These are phyloP conservation scores for Cystobasidium tubakii DNA, from an alignment of 768 basidiomycete species.

Conservation along the genomic window DNA sequence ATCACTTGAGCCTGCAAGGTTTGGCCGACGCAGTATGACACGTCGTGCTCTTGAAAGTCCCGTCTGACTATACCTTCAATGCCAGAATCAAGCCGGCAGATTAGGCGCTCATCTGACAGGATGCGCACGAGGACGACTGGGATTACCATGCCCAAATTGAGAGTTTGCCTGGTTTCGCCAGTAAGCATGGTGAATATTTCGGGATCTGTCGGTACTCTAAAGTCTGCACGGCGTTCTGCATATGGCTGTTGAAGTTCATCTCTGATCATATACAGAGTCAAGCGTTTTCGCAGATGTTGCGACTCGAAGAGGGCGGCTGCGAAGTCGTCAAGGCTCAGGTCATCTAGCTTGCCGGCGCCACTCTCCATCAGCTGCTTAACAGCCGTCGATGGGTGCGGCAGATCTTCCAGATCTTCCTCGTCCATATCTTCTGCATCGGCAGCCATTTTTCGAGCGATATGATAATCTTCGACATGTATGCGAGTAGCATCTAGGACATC, in stretches of 20 bases:
- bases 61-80: slow-evolving; percentile 71
- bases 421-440: slow-evolving; percentile 95
- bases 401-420: slow-evolving; percentile 85
- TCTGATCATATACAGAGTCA: slow-evolving; percentile 80
- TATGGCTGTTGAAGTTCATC: slow-evolving; percentile 76
- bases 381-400: slow-evolving; percentile 78
- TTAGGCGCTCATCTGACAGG: slow-evolving; percentile 42
- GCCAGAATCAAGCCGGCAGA: slow-evolving; percentile 82
- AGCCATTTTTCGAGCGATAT: slow-evolving; percentile 96
- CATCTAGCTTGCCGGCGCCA: slow-evolving; percentile 71
- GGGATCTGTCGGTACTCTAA: slow-evolving; percentile 63
- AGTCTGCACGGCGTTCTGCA: slow-evolving; percentile 64
- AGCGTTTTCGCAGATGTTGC: slow-evolving; percentile 76
- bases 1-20: slow-evolving; percentile 73
- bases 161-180: slow-evolving; percentile 74
- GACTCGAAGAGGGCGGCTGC: slow-evolving; percentile 82
- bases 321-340: slow-evolving; percentile 92
- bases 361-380: slow-evolving; percentile 80
- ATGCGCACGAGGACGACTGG: slow-evolving; percentile 52
- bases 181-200: slow-evolving; percentile 91
- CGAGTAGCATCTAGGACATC: slow-evolving; percentile 93
- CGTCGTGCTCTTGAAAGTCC: background rate
- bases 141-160: slow-evolving; percentile 73
- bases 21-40: slow-evolving; percentile 60
- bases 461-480: slow-evolving; percentile 96